phyloP scores from a whole-genome alignment of 1,284 basidiomycete species.

The Melampsora larici-populina region DNA sequence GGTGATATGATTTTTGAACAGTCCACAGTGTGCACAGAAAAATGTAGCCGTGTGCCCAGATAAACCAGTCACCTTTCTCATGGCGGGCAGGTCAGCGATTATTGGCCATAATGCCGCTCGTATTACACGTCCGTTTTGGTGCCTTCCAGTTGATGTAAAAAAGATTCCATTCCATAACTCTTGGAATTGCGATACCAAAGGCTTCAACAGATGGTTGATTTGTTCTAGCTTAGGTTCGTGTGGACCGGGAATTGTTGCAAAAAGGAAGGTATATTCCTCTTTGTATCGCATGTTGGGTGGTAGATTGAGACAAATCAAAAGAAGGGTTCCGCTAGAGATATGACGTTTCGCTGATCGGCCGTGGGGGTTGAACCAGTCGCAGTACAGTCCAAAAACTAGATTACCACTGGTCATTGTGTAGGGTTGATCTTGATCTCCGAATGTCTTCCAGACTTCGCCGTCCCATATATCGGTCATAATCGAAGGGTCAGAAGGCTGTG shows the following conservation, averaged over 20 bases:
- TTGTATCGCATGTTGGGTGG: not conserved
- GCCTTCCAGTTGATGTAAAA: not conserved
- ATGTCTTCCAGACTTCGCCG: slow-evolving; percentile 7
- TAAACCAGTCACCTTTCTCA: slow-evolving; percentile 29
- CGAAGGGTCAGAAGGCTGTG: not conserved
- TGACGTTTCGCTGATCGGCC: not conserved
- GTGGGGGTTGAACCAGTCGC: slow-evolving; percentile 19
- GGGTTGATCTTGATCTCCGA: not conserved
- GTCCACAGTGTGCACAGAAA: not conserved
- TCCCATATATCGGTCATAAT: slow-evolving; percentile 21
- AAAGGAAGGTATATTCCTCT: slow-evolving; percentile 6
- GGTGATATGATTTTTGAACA: not conserved
- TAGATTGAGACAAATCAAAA: slow-evolving; percentile 14
- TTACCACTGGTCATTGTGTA: slow-evolving; percentile 6
- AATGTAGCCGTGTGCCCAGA: not conserved
- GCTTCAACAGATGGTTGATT: slow-evolving; percentile 10
- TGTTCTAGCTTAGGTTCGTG: not conserved
- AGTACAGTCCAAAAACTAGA: slow-evolving; percentile 22
- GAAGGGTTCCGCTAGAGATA: not conserved
- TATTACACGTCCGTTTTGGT: not conserved
- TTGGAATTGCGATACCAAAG: not conserved
- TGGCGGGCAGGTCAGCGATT: slow-evolving; percentile 26
- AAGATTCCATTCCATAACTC: not conserved
- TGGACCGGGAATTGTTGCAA: slow-evolving; percentile 8
- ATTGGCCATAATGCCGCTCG: slow-evolving; percentile 11